Conservation (phyloP, 306 rosid species). For the Herpetospermum pedunculosum region DNA sequence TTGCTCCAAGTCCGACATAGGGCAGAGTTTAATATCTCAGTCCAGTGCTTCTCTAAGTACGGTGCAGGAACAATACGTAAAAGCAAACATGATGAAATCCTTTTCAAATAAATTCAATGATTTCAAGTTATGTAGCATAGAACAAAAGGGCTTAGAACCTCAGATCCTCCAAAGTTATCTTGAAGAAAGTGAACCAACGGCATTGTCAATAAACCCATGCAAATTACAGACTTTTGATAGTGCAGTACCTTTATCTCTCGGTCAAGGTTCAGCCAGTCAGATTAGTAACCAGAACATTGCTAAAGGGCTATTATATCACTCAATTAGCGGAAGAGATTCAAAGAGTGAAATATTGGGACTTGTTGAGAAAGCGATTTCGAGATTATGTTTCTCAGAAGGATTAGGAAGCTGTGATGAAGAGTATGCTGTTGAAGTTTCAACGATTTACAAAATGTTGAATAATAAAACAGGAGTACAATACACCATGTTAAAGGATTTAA, state of each 20-base stretch:
- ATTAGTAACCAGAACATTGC: conserved; percentile 24
- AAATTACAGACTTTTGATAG: conserved; percentile 31
- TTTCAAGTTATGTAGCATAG: conserved; percentile 20
- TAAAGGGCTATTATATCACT: conserved; percentile 16
- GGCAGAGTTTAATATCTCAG: conserved; percentile 8
- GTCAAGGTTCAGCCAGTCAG: conserved; percentile 19
- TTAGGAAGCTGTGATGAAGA: conserved; percentile 44
- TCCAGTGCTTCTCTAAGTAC: conserved; percentile 14
- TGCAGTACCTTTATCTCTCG: conserved; percentile 17
- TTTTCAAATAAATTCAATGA: conserved; percentile 27
- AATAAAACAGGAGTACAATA: conserved; percentile 34
- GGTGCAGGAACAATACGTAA: conserved; percentile 16
- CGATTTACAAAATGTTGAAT: conserved; percentile 39
- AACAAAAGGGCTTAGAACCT: conserved; percentile 20
- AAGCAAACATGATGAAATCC: conserved; percentile 15
- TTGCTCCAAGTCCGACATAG: conserved; percentile 11
- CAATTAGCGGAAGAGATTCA: conserved; percentile 23
- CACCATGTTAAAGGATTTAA: conserved; percentile 49
- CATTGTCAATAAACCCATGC: conserved; percentile 18
- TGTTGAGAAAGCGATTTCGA: conserved; percentile 27
- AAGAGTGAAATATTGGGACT: conserved; percentile 24
- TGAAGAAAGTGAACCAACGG: conserved; percentile 27
- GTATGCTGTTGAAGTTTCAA: conserved; percentile 38
- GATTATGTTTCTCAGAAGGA: conserved; percentile 33
- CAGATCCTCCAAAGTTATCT: conserved; percentile 14